These are phyloP conservation scores for Penicillium sp. DNA, from an alignment of 2,329 filamentous ascomycete genomes.

Conservation along the genomic window DNA sequence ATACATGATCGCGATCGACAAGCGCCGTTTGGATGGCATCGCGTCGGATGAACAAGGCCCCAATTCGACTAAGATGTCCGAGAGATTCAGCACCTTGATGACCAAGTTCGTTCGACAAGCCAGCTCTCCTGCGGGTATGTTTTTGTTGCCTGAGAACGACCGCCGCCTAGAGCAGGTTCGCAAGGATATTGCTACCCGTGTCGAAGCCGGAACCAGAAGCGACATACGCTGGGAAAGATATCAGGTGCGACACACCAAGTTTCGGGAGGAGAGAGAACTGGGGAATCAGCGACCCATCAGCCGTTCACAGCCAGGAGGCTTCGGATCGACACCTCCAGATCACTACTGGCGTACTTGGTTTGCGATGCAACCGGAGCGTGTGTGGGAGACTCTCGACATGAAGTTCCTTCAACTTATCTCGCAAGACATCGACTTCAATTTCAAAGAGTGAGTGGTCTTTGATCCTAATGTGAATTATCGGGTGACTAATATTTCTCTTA, in stretches of 20 bases:
- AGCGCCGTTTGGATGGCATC: constrained; percentile 16
- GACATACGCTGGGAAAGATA: constrained; percentile 40
- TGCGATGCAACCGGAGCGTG: constrained; percentile 49
- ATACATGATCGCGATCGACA: constrained; percentile 55
- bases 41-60: constrained; percentile 13
- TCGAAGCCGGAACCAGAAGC: constrained; percentile 14
- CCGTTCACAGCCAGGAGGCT: constrained; percentile 52
- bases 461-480: not conserved
- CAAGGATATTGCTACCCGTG: constrained; percentile 40
- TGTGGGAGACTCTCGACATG: constrained; percentile 63
- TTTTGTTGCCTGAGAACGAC: constrained; percentile 54
- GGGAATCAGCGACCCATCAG: constrained; percentile 55
- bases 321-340: constrained; percentile 47
- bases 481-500: not conserved
- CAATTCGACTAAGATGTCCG: constrained; percentile 14
- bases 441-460: constrained; percentile 45
- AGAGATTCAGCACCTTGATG: constrained; percentile 32
- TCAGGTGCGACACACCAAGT: constrained; percentile 53
- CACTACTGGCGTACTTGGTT: constrained; percentile 51
- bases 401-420: constrained; percentile 48
- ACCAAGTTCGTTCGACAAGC: constrained; percentile 48
- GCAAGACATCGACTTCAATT: constrained; percentile 52
- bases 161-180: constrained; percentile 48
- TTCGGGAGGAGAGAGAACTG: constrained; percentile 47
- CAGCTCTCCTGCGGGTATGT: constrained; percentile 58